Evolutionary conservation across 208 protist genomes (phyloP).

Genomic region (Borovskyia barvae): DNA sequence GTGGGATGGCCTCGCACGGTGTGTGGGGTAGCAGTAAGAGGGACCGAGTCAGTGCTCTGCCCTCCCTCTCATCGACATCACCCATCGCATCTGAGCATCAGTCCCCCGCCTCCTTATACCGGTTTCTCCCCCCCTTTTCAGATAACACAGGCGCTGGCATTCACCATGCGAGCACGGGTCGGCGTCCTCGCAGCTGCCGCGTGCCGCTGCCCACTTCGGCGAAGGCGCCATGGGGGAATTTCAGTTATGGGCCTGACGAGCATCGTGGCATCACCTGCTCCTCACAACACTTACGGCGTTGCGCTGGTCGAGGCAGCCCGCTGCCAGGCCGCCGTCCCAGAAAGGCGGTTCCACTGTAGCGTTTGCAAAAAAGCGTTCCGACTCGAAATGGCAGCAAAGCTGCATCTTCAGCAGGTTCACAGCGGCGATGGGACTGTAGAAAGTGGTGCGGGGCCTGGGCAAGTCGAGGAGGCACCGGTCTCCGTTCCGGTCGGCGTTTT

Average conservation of each 20-base stretch:
- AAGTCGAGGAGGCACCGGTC: constrained; percentile 5
- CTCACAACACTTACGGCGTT: no score
- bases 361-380: constrained; percentile 87
- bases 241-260: not conserved
- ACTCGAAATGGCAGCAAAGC: constrained; percentile 84
- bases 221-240: constrained; percentile 13
- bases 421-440: constrained; percentile 65
- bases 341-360: constrained; percentile 88
- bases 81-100: no score
- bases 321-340: constrained; percentile 33
- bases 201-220: constrained; percentile 15
- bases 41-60: no score
- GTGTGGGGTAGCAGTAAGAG: no score
- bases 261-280: not conserved
- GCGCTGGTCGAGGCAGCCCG: constrained; percentile 20
- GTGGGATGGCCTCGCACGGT: no score
- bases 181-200: constrained; percentile 3
- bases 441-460: constrained; percentile 55
- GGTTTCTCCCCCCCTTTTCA: no score
- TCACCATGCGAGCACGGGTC: constrained; percentile 17
- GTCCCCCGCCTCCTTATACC: no score
- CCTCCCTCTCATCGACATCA: no score
- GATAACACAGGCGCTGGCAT: no score
- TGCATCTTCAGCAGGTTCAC: constrained; percentile 86
- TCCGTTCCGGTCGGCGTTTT: constrained; percentile 14